phyloP scores from a whole-genome alignment of 2,329 filamentous ascomycete species.

The Colletotrichum higginsianum region DNA sequence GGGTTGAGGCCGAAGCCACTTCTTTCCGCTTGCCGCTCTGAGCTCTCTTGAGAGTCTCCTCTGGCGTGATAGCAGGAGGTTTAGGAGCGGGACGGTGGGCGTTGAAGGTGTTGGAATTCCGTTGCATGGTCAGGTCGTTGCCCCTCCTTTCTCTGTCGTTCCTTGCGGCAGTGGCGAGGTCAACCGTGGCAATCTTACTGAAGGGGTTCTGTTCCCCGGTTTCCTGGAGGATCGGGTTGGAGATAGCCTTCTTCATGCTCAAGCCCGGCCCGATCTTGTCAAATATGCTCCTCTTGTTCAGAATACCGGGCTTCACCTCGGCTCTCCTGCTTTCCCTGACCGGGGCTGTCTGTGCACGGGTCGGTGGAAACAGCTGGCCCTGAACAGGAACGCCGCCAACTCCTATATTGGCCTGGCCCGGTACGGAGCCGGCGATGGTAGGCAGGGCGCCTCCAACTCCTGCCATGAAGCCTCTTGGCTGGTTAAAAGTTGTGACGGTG shows the following conservation, averaged over 20 bases:
- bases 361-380: conserved; percentile 59
- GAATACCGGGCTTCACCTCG: conserved; percentile 41
- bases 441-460: conserved; percentile 52
- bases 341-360: conserved; percentile 50
- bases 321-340: conserved; percentile 42
- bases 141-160: conserved; percentile 61
- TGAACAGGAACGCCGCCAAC: conserved; percentile 57
- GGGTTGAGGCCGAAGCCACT: conserved; percentile 44
- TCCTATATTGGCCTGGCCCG: conserved; percentile 53
- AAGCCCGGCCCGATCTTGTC: conserved; percentile 46
- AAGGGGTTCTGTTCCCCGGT: conserved; percentile 56
- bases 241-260: conserved; percentile 61
- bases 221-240: conserved; percentile 62
- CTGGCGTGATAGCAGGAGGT: conserved; percentile 51
- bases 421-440: conserved; percentile 55
- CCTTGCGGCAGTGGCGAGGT: conserved; percentile 63
- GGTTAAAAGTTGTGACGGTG: conserved; percentile 55
- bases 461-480: conserved; percentile 48
- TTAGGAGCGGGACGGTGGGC: conserved; percentile 55
- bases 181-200: conserved; percentile 64
- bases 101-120: conserved; percentile 50
- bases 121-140: conserved; percentile 49
- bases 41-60: conserved; percentile 53
- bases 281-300: conserved; percentile 50
- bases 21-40: conserved; percentile 58